Evolutionary conservation across 352 stramenopile genomes (phyloP).

Genomic region (Pythium insidiosum): DNA sequence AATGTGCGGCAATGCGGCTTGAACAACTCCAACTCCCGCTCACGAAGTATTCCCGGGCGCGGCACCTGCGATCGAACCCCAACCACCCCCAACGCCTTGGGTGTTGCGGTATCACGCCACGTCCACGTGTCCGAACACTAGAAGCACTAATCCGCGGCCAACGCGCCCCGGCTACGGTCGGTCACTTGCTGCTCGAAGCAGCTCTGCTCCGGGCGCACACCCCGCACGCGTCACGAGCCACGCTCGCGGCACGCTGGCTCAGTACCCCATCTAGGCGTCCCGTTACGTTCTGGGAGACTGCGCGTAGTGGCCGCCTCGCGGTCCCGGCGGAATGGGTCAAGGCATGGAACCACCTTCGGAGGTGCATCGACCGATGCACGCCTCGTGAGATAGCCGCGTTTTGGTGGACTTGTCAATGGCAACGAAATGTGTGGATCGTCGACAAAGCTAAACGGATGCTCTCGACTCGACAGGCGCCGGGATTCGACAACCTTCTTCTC

Average conservation of each 20-base stretch:
- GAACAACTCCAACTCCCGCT: background rate
- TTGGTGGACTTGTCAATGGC: background rate
- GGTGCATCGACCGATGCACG: background rate
- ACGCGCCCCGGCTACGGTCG: background rate
- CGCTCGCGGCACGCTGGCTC: background rate
- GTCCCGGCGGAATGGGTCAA: background rate
- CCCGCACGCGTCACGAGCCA: background rate
- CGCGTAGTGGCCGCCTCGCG: background rate
- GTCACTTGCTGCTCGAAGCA: background rate
- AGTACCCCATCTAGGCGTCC: background rate
- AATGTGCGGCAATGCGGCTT: background rate
- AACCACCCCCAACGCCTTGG: background rate
- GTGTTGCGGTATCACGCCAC: background rate
- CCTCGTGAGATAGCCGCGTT: background rate
- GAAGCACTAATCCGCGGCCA: background rate
- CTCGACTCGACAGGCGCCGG: background rate
- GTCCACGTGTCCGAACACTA: background rate
- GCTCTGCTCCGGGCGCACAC: background rate
- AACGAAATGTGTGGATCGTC: background rate
- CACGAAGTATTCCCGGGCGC: background rate
- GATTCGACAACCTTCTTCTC: background rate
- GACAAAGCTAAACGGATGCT: background rate
- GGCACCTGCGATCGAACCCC: background rate
- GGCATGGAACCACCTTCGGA: background rate
- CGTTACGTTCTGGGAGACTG: background rate